Evolutionary conservation across 495 filamentous ascomycete genomes (phyloP).

Genomic region (Evansstolkia leycettana): DNA sequence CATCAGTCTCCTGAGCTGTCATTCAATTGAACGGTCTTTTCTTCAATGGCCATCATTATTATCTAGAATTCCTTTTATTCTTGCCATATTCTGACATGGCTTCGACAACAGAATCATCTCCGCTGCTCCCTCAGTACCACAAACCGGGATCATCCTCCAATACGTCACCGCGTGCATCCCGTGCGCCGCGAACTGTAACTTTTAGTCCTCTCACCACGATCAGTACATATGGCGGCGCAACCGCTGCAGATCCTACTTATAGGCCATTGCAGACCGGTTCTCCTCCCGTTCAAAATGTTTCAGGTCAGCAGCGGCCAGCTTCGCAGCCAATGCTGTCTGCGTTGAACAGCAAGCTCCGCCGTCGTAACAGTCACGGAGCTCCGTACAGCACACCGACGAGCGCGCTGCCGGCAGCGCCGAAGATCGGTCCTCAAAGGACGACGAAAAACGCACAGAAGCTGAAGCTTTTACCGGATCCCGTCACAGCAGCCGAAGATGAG

Average conservation of each 20-base stretch:
- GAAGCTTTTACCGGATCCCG: constrained; percentile 85
- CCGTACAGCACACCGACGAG: constrained; percentile 31
- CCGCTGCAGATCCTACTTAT: constrained; percentile 31
- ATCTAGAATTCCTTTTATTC: constrained; percentile 2
- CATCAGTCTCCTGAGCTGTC: no score
- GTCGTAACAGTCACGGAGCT: constrained; percentile 72
- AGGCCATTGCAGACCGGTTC: constrained; percentile 28
- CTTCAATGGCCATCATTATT: constrained; percentile 11
- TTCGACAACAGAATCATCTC: constrained; percentile 29
- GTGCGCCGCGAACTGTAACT: constrained; percentile 47
- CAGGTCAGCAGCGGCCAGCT: constrained; percentile 18
- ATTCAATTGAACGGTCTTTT: constrained; percentile 2
- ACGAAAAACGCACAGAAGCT: constrained; percentile 93
- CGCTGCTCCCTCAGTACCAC: constrained; percentile 33
- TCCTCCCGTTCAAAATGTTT: constrained; percentile 22
- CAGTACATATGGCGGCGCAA: constrained; percentile 37
- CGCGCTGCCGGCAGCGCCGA: constrained; percentile 40
- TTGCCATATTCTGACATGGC: constrained; percentile 24
- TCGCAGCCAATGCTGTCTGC: constrained; percentile 64
- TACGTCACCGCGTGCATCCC: constrained; percentile 31
- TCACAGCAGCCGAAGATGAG: constrained; percentile 56
- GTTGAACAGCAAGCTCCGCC: constrained; percentile 74
- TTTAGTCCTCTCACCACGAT: constrained; percentile 58
- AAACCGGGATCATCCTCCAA: constrained; percentile 13
- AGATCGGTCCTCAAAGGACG: constrained; percentile 90